Evolutionary conservation across 768 basidiomycete species (phyloP).

Genomic region (Clitopilus passeckerianus): DNA sequence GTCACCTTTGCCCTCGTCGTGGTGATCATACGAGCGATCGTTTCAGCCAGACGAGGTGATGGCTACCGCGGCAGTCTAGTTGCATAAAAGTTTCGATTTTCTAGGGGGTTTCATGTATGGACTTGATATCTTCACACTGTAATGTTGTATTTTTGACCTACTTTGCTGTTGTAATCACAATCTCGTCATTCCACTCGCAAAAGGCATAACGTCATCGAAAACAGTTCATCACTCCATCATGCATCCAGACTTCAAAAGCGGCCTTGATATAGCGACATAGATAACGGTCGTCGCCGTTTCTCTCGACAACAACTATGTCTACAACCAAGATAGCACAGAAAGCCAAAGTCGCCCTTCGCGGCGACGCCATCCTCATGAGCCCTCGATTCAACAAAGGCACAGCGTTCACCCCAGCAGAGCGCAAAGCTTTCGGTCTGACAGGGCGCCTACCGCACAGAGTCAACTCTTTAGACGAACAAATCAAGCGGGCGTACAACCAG

Average conservation of each 20-base stretch:
- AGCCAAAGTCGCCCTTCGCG: constrained; percentile 49
- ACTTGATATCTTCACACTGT: not conserved
- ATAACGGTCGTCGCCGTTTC: not conserved
- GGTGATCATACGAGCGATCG: constrained; percentile 56
- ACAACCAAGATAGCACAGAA: constrained; percentile 4
- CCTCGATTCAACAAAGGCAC: constrained; percentile 80
- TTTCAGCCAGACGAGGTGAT: constrained; percentile 59
- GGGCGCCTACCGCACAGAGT: constrained; percentile 46
- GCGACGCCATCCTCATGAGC: constrained; percentile 55
- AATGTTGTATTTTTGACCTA: not conserved
- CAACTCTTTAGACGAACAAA: constrained; percentile 73
- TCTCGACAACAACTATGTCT: not conserved
- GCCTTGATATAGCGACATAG: not conserved
- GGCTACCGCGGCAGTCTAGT: constrained; percentile 58
- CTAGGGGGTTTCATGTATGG: not conserved
- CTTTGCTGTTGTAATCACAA: not conserved
- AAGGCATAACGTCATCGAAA: not conserved
- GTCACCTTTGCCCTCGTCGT: constrained; percentile 56
- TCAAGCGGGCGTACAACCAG: constrained; percentile 68
- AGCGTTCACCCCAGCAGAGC: constrained; percentile 64
- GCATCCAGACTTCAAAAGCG: not conserved
- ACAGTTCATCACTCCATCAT: not conserved
- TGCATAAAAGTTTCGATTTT: not conserved
- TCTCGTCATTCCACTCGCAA: not conserved
- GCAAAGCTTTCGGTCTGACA: constrained; percentile 60